phyloP scores from a whole-genome alignment of 768 basidiomycete genomes.

The Podaxis rugospora region DNA sequence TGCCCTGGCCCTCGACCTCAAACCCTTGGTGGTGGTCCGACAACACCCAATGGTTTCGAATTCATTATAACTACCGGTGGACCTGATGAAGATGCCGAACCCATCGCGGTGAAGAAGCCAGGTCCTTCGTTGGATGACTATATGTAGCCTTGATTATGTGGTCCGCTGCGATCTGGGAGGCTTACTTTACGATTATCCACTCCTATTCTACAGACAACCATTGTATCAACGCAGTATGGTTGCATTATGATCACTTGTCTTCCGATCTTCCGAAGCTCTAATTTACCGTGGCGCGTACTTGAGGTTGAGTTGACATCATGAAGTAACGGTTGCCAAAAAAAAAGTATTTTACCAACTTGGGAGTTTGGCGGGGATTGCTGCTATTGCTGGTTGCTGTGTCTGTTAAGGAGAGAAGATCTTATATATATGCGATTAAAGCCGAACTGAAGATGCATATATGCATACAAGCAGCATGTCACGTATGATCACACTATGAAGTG shows the following conservation, averaged over 20 bases:
- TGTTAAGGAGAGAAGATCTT: background rate
- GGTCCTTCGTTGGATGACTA: constrained; percentile 10
- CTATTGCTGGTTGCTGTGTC: background rate
- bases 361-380: background rate
- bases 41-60: constrained; percentile 8
- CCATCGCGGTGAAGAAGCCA: background rate
- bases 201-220: background rate
- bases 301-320: background rate
- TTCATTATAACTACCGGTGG: constrained; percentile 9
- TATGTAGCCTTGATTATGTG: background rate
- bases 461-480: background rate
- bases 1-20: constrained; percentile 11
- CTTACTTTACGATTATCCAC: background rate
- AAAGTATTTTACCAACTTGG: background rate
- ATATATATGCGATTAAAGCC: background rate
- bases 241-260: background rate
- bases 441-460: background rate
- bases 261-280: background rate
- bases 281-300: background rate
- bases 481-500: background rate
- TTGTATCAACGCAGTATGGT: background rate
- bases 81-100: constrained; percentile 9
- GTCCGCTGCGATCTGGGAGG: background rate
- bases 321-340: background rate
- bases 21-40: constrained; percentile 8